phyloP scores from a whole-genome alignment of 2,329 filamentous ascomycete genomes.

The Fusarium palustre region DNA sequence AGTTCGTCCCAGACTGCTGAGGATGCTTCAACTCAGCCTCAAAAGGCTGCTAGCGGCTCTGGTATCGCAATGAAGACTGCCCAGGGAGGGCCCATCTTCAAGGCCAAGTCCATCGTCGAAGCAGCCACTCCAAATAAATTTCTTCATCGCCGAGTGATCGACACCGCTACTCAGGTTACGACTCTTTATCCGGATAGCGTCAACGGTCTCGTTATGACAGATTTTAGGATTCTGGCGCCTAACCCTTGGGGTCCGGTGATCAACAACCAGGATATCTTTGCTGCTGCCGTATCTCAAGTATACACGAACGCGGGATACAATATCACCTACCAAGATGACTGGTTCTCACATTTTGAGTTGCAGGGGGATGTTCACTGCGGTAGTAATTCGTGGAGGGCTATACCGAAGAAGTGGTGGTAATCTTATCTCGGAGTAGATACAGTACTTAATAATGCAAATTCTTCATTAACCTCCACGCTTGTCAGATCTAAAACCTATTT shows the following conservation, averaged over 20 bases:
- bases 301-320: slow-evolving; percentile 42
- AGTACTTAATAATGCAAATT: background rate
- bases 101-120: slow-evolving; percentile 29
- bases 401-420: background rate
- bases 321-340: slow-evolving; percentile 47
- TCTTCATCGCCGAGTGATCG: background rate
- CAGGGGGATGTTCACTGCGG: slow-evolving; percentile 48
- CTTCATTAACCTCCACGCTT: background rate
- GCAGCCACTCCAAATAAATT: slow-evolving; percentile 2
- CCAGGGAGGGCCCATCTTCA: slow-evolving; percentile 4
- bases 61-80: background rate
- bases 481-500: background rate
- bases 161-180: background rate
- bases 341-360: slow-evolving; percentile 40
- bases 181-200: slow-evolving; percentile 34
- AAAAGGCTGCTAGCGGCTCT: background rate
- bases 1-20: background rate
- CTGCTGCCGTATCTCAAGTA: slow-evolving; percentile 28
- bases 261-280: slow-evolving; percentile 44
- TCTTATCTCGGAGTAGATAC: too few species aligned
- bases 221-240: slow-evolving; percentile 28
- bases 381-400: slow-evolving; percentile 26
- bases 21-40: background rate
- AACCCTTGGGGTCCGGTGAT: slow-evolving; percentile 48
- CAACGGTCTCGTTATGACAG: slow-evolving; percentile 41